Evolutionary conservation across 495 filamentous ascomycete genomes (phyloP), one percentile per base, ranked within the genome.

Genomic region (Penicillium taxi): DNA sequence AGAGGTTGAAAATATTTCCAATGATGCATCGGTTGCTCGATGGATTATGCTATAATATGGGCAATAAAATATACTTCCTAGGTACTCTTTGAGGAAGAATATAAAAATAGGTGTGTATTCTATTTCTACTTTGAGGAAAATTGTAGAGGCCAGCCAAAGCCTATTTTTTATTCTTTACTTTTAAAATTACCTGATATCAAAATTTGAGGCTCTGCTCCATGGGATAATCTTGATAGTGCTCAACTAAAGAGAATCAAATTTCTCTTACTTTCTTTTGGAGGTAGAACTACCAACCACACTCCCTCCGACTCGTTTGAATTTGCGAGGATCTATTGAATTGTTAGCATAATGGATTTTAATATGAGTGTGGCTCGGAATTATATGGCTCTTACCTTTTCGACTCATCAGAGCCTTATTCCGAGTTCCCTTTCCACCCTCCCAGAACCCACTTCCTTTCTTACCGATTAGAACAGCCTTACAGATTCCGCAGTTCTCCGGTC

Each of bases 391-490:
- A 69, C 68, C 71, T 55, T 82, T 85, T 38, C 78, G 67, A 42
- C 80, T 81, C 84, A 88, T 86, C 41, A 71, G 53, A 13, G 53
- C 56, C 54, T 69, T 75, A 55, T 84, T 80, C 34, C 84, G 61
- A n/a, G 81, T 90, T 7, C 86, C 86, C 55, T 85, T 88, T 2
- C 88, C 88, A 11, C 87, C 88, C 62, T 95, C 88, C 88, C 88
- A 94, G 55, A 85, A 95, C 6, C 86, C 87, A 39, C 66, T 77
- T 0, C 82, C 81, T 16, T 63, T 67, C 45, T 75, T 78, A 4
- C 84, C 78, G n/a, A 86, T 67, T 1, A 94, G 70, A 14, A 64
- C 69, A n/a, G 79, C 62, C 43, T 77, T 81, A 54, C 88, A 95
- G 32, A 87, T 75, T 0, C 65, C 72, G 48, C 88, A 95, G 32